Percentiles rank a stretch among this genome's conserved stretches.
These are phyloP conservation scores for Penicillium pancosmium DNA, from an alignment of 495 filamentous ascomycete species.

Conservation along the genomic window DNA sequence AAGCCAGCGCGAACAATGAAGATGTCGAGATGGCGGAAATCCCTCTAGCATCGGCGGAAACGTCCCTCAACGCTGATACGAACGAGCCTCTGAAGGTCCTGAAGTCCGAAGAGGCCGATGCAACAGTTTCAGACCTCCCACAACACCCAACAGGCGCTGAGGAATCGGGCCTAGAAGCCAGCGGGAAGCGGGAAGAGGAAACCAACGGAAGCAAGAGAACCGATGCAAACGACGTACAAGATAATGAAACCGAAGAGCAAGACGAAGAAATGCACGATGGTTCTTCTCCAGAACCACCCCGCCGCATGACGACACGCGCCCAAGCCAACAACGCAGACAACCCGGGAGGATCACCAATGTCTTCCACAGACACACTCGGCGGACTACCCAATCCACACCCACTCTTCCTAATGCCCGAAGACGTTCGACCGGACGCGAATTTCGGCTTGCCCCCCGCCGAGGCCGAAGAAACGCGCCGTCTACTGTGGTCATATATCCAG, in stretches of 20 bases:
- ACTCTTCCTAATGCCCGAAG: conserved; percentile 75
- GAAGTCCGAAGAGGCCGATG: conserved; percentile 47
- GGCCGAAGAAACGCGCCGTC: conserved; percentile 83
- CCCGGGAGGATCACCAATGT: conserved; percentile 44
- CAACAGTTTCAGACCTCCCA: conserved; percentile 41
- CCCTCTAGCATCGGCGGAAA: conserved; percentile 11
- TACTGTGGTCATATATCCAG: conserved; percentile 85
- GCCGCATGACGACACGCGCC: conserved; percentile 71
- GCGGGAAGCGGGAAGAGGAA: conserved; percentile 13
- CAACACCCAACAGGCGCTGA: conserved; percentile 31
- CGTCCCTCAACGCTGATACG: not conserved
- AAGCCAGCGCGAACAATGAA: conserved; percentile 15
- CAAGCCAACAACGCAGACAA: conserved; percentile 62
- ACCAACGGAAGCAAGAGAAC: conserved; percentile 18
- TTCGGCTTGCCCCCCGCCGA: conserved; percentile 78
- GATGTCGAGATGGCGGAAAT: conserved; percentile 53
- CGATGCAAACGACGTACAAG: conserved; percentile 15
- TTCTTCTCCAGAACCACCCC: conserved; percentile 48
- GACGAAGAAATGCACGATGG: conserved; percentile 46
- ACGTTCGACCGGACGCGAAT: conserved; percentile 72
- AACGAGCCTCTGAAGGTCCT: conserved; percentile 26
- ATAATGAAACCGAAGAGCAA: conserved; percentile 30
- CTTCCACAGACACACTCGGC: conserved; percentile 49
- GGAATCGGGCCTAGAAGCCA: conserved; percentile 7
- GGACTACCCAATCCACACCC: conserved; percentile 70